These are phyloP conservation scores for Trametes sp. DNA, from an alignment of 1,284 basidiomycete species.

Conservation along the genomic window DNA sequence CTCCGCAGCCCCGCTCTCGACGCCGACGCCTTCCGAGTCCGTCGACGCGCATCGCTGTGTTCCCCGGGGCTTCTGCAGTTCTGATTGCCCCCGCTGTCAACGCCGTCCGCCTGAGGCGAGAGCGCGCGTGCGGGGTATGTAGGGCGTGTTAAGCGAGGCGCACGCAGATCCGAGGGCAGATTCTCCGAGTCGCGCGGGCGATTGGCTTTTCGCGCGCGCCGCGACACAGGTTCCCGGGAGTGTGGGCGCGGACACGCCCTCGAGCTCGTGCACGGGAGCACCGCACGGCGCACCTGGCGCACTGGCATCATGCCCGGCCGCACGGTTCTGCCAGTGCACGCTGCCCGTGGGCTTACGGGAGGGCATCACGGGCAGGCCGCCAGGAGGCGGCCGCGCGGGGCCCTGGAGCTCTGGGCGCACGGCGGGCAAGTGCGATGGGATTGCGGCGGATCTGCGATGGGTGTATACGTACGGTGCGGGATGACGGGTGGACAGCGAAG, in stretches of 20 bases:
- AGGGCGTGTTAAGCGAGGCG: conserved; percentile 9
- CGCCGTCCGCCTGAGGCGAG: conserved; percentile 19
- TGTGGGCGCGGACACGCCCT: background rate
- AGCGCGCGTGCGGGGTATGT: conserved; percentile 19
- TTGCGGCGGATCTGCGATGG: background rate
- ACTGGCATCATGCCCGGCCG: background rate
- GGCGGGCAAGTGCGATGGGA: background rate
- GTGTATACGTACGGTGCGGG: background rate
- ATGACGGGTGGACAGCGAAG: background rate
- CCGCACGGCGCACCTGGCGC: background rate
- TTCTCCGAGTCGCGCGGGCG: conserved; percentile 8
- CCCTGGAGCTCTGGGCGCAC: background rate
- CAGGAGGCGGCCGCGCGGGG: background rate
- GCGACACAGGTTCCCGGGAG: conserved; percentile 8
- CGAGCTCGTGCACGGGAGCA: background rate
- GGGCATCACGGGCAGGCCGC: background rate
- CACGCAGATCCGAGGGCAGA: conserved; percentile 15
- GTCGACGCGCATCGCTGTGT: background rate
- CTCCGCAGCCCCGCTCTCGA: too few relatives aligned
- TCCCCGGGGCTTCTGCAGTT: conserved; percentile 4
- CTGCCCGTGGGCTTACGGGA: background rate
- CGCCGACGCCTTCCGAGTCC: too few relatives aligned
- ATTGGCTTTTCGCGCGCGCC: conserved; percentile 6
- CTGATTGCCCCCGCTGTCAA: conserved; percentile 13
- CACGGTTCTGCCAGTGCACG: conserved; percentile 1